Evolutionary conservation across 257 asterid species (phyloP), one percentile per base, ranked within the genome.

Genomic region (Thymus quinquecostatus): DNA sequence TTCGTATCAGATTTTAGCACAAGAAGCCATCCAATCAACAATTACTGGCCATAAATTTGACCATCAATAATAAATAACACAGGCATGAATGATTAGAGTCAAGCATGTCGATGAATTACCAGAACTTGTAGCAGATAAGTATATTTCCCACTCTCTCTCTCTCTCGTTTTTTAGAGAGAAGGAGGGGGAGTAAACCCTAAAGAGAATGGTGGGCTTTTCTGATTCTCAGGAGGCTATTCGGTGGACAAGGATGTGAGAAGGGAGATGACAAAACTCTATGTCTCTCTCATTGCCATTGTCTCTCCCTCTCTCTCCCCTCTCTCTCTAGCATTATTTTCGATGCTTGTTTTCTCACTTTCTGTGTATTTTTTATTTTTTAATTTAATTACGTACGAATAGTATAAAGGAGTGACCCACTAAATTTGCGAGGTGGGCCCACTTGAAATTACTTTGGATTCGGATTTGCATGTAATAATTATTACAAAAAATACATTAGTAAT

Each of bases 231-330:
- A 64, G 67, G 64, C 56, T 67, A 66, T 50, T 70, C 80, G 75
- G 82, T 73, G 78, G 86, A 79, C 83, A 72, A 54, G 73, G 89
- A 84, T 75, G 77, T 68, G 82, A 43, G 76, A 81, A 49, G 66
- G 45, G 58, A 79, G 77, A 80, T 56, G 86, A 82, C 89, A 78
- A 83, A 74, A 71, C 64, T 69, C 70, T 67, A 54, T 76, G 79
- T 78, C 85, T 65, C 80, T 71, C 81, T 80, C 77, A 21, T 21
- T 21, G 21, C 21, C 21, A 21, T 21, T 21, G 21, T 64, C 48
- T 51, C 32, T 4, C 28, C 13, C 4, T 10, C 27, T 12, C 7
- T 12, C 27, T 50, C 34, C 76, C 67, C 60, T 66, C 56, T 75
- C 63, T 63, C 60, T 74, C 77, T 77, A 21, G 21, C 21, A 21